These are phyloP conservation scores for Pythium phragmiticola DNA, from an alignment of 352 stramenopile genomes.

Conservation along the genomic window DNA sequence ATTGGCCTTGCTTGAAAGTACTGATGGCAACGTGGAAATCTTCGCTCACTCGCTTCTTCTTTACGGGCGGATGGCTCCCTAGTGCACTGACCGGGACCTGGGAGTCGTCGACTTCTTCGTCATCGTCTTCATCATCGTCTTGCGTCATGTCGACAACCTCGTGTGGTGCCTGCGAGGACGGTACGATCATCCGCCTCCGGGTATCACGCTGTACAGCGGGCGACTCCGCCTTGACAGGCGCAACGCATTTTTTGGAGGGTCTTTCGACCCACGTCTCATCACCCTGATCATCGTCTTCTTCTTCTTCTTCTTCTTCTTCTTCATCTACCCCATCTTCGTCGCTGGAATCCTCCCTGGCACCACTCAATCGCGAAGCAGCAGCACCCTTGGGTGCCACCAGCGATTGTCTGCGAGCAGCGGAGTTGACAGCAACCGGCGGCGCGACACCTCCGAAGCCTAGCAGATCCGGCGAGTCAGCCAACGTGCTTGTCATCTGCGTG, in stretches of 20 bases:
- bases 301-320: background rate
- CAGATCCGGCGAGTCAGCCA: slow-evolving; percentile 20
- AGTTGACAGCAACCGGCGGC: slow-evolving; percentile 1
- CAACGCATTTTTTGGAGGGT: background rate
- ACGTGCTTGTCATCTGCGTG: slow-evolving; percentile 13
- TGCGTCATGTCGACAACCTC: slow-evolving; percentile 27
- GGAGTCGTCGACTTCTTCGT: slow-evolving; percentile 27
- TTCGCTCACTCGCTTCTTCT: slow-evolving; percentile 40
- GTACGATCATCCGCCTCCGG: slow-evolving; percentile 11
- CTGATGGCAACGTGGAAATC: slow-evolving; percentile 53
- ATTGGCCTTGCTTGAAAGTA: slow-evolving; percentile 35
- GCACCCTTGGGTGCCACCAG: background rate
- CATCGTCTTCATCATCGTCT: slow-evolving; percentile 21
- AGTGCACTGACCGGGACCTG: slow-evolving; percentile 19
- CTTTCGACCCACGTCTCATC: slow-evolving; percentile 10
- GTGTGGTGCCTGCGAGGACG: slow-evolving; percentile 8
- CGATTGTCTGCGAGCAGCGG: background rate
- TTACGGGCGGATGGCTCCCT: background rate
- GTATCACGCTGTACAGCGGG: background rate
- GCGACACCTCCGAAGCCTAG: slow-evolving; percentile 22
- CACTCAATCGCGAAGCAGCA: slow-evolving; percentile 3
- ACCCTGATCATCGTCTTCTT: slow-evolving; percentile 7
- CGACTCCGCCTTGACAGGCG: background rate
- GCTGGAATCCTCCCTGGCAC: background rate
- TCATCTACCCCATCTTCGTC: background rate